These are phyloP conservation scores for Gentiana straminea DNA, from an alignment of 257 asterid genomes.

Conservation along the genomic window DNA sequence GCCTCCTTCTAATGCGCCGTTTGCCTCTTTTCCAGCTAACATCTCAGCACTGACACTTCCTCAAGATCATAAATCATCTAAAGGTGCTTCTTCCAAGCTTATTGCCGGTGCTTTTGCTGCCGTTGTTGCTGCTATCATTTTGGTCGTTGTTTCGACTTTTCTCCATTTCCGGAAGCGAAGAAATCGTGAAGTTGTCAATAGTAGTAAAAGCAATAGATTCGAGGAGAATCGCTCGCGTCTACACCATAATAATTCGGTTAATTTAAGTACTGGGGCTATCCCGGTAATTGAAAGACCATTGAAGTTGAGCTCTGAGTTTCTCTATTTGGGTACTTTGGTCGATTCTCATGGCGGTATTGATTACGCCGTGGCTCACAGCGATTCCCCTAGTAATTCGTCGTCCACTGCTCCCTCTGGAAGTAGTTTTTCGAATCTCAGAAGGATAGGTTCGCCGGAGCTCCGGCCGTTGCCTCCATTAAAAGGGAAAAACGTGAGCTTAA, in stretches of 20 bases:
- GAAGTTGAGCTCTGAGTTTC: slow-evolving; percentile 79
- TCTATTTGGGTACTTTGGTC: slow-evolving; percentile 83
- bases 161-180: slow-evolving; percentile 49
- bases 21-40: slow-evolving; percentile 62
- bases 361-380: slow-evolving; percentile 1
- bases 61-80: slow-evolving; percentile 35
- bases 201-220: slow-evolving; percentile 49
- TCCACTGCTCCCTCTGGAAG: slow-evolving; percentile 12
- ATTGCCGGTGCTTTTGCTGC: slow-evolving; percentile 51
- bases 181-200: slow-evolving; percentile 7
- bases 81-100: slow-evolving; percentile 40
- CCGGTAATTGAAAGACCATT: slow-evolving; percentile 83
- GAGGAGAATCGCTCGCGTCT: slow-evolving; percentile 33
- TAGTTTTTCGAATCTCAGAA: slow-evolving; percentile 27
- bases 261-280: slow-evolving; percentile 7
- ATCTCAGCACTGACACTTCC: slow-evolving; percentile 43
- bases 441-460: slow-evolving; percentile 83
- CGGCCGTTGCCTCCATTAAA: slow-evolving; percentile 71
- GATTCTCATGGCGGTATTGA: slow-evolving; percentile 48
- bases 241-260: slow-evolving; percentile 13
- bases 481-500: slow-evolving; percentile 19
- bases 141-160: slow-evolving; percentile 41
- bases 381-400: slow-evolving; percentile 3
- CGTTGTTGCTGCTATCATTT: slow-evolving; percentile 45
- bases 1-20: slow-evolving; percentile 51